Evolutionary conservation across 805 yeast species (phyloP).

Genomic region (Cyberlindnera americana): DNA sequence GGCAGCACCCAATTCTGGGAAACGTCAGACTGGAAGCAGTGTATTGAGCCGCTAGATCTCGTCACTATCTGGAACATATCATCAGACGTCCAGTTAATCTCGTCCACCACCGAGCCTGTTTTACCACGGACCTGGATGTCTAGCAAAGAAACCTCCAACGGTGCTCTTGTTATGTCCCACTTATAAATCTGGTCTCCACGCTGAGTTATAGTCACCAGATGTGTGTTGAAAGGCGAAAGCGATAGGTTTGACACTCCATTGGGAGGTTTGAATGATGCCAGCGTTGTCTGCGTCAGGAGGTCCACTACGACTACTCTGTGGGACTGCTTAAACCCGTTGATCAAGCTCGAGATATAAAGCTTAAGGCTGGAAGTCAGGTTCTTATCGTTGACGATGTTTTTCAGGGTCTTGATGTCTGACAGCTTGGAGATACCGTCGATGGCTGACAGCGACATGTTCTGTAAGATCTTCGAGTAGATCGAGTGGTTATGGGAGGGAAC

Average conservation of each 20-base stretch:
- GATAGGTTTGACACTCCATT: conserved; percentile 60
- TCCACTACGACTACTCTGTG: conserved; percentile 44
- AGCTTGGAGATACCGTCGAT: conserved; percentile 47
- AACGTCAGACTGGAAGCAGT: conserved; percentile 47
- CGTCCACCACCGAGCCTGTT: conserved; percentile 50
- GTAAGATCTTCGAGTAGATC: conserved; percentile 33
- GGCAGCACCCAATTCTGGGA: conserved; percentile 26
- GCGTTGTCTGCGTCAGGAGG: conserved; percentile 36
- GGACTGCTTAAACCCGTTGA: conserved; percentile 22
- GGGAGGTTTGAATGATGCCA: conserved; percentile 51
- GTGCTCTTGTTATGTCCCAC: conserved; percentile 58
- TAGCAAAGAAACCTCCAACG: conserved; percentile 46
- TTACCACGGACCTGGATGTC: conserved; percentile 63
- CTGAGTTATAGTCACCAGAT: conserved; percentile 47
- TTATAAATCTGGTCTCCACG: conserved; percentile 62
- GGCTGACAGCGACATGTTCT: conserved; percentile 48
- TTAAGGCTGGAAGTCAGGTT: conserved; percentile 13
- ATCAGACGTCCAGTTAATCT: conserved; percentile 50
- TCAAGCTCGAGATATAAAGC: conserved; percentile 15
- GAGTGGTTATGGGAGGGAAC: conserved; percentile 22
- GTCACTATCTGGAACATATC: conserved; percentile 48
- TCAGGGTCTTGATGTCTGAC: conserved; percentile 35
- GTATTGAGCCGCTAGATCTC: conserved; percentile 53
- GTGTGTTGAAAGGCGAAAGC: conserved; percentile 57
- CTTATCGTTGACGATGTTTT: conserved; percentile 14